Base-by-base conservation (phyloP, 2,329 filamentous ascomycete genomes). In the Penicillium sp. region DNA sequence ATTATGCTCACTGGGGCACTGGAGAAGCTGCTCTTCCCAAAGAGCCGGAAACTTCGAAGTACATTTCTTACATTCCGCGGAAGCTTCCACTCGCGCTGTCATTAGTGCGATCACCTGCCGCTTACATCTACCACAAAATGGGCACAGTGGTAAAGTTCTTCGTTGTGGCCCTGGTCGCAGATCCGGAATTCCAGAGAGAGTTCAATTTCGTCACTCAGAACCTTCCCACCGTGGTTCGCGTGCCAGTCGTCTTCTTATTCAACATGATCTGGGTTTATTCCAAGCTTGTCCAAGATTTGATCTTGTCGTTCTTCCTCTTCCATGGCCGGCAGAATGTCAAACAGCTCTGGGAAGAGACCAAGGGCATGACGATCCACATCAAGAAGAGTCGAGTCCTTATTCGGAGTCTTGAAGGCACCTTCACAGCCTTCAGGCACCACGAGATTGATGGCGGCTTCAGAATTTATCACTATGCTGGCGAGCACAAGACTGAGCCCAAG, bases 101-200 rank as follows among this genome's bases (percentile, higher is more conserved):
- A 3, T 25, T 64, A 14, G 25, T 75, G 16, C 61, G 63, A 39
- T 57, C 65, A 8, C 69, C 72, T 0, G 53, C 75, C 19, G 66
- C 66, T 16, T 71, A 68, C 18, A 27, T 71, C 1, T 78, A 77
- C 53, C 73, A 78, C 45, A 63, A 62, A 3, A 34, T 74, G 1
- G 74, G 75, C 1, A 63, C 68, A 2, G 65, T 69, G 46, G 62
- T 75, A 52, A 80, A 79, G 45, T 78, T 79, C 55, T 64, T 76
- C 29, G 64, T 77, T 7, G 70, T 79, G 36, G 74, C 77, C 10
- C 64, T 77, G 16, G 71, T 79, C 54, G 77, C 77, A 2, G 77
- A 80, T 55, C 71, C 75, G 0, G 77, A 80, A 54, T 77, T 75
- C 51, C 73, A 79, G 53, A 66, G 76, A 52, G 77, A 80, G 46